Evolutionary conservation across 148 eudicot species (phyloP), one percentile per base, ranked within the genome.

Genomic region (Dianthus caryophyllus): DNA sequence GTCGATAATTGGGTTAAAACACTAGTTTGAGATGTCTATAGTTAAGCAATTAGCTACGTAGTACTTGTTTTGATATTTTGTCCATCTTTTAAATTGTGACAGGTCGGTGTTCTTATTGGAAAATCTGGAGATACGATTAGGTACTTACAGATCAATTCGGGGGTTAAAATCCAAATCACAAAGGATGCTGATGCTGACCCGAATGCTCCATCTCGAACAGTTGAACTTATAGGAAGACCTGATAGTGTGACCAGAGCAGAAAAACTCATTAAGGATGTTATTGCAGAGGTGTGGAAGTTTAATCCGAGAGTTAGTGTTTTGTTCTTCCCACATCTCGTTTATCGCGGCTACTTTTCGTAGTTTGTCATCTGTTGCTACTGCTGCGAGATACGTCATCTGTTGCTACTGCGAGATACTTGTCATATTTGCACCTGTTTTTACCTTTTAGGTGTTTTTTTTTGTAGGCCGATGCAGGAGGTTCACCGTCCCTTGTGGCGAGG

Each of bases 21-120:
- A 50, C 11, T 50, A 50, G 54, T n/a, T 50, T 50, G n/a, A 21
- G 54, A 9, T n/a, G n/a, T 9, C 11, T 7, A 33, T 33, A 33
- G 38, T 33, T 33, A 33, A 33, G 38, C 38, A 7, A 3, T 17
- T 6, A 30, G 43, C 1, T 7, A 5, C 12, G 21, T 22, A 6
- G 38, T 58, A 31, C 20, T 58, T 11, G 25, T 51, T 53, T 62
- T 62, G 31, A 62, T 58, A 4, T 24, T 31, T 51, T 71, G 60
- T 33, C 39, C 12, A 12, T 61, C 9, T 24, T 27, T 75, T 36
- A 31, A 46, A 39, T 20, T 31, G 38, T 75, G 76, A 53, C 82
- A 94, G 99, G 99, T 94, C 84, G 99, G 99, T 41, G 99, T 94
- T 75, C 87, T 94, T 38, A 94, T 94, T 70, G 99, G 99, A 16